Base-by-base conservation (phyloP, 371 early-diverging fungal genomes). In the Capillidium rhysosporum region DNA sequence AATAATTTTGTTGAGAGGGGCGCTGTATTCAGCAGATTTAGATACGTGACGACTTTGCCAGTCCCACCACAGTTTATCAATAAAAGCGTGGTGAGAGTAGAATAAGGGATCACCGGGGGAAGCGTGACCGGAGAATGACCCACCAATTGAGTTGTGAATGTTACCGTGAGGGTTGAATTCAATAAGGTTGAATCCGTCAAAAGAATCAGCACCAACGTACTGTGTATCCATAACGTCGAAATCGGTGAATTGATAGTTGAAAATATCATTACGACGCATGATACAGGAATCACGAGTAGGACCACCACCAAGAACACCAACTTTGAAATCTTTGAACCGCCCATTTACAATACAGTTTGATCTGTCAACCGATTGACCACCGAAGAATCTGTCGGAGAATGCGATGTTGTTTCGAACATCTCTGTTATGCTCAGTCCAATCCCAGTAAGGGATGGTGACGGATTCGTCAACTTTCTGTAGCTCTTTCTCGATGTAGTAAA, bases 401-500 rank as follows among this genome's bases (percentile, higher is more conserved):
- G 64, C 43, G 18, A 56, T 54, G 2, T 61, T 48, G 9, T n/a
- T 14, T 10, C 28, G 29, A 16, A 55, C 56, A 24, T 46, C 25
- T 40, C 56, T 55, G 12, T 57, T 46, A 40, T 64, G 54, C 21
- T 46, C 18, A 4, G 52, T 58, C 73, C 72, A 75, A 46, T 77
- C 68, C 79, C 75, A 75, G 57, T 68, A 78, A n/a, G 79, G 75
- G 16, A 75, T 58, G 10, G 52, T 53, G 24, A 75, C 63, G 5
- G 40, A 18, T 3, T 67, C 59, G 55, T 74, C 66, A 44, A 67
- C 58, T 20, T 46, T 34, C 25, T 61, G 56, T 9, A 71, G 46
- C 16, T 56, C 59, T 16, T 46, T 21, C 52, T 74, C 71, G 43
- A 61, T 62, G 0, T 53, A 21, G 7, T 39, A 51, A 12, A 70